A percentile compares a stretch with the other conserved stretches of the same genome.
Evolutionary conservation across 495 filamentous ascomycete species (phyloP).

Genomic region (Chaetomium fimeti): DNA sequence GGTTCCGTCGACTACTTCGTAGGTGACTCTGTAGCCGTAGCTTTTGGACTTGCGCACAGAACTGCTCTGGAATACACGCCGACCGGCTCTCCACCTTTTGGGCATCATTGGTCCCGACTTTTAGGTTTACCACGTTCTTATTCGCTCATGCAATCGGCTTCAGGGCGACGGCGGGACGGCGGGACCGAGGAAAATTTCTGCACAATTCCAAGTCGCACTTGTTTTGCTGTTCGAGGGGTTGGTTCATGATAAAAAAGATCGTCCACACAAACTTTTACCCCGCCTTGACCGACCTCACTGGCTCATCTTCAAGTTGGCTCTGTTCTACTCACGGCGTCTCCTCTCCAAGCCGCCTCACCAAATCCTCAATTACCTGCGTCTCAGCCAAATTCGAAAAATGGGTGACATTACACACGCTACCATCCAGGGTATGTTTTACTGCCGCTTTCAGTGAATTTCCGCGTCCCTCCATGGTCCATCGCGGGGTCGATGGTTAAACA

Average conservation of each 20-base stretch:
- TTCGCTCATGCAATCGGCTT: constrained; percentile 27
- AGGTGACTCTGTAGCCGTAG: too few species aligned
- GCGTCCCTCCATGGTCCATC: constrained; percentile 11
- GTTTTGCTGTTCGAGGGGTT: not conserved
- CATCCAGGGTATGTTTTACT: constrained; percentile 36
- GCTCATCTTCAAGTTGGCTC: constrained; percentile 25
- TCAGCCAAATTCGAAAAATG: constrained; percentile 32
- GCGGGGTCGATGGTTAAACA: not conserved
- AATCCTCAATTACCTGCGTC: constrained; percentile 13
- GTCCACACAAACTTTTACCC: constrained; percentile 12
- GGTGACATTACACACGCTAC: constrained; percentile 38
- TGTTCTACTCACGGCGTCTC: constrained; percentile 25
- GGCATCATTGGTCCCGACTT: constrained; percentile 22
- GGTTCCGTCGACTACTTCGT: too few species aligned
- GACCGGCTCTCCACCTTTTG: constrained; percentile 24
- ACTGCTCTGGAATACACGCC: too few species aligned
- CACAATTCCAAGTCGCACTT: not conserved
- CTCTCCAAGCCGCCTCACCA: constrained; percentile 21
- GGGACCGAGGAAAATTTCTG: constrained; percentile 19
- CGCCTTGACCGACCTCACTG: constrained; percentile 11
- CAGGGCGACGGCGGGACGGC: not conserved
- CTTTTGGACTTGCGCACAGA: not conserved
- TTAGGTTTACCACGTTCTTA: constrained; percentile 25
- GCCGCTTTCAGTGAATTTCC: not conserved
- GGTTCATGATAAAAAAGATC: not conserved